Conservation (phyloP, 1,284 basidiomycete genomes). For the Sporisorium graminicola region DNA sequence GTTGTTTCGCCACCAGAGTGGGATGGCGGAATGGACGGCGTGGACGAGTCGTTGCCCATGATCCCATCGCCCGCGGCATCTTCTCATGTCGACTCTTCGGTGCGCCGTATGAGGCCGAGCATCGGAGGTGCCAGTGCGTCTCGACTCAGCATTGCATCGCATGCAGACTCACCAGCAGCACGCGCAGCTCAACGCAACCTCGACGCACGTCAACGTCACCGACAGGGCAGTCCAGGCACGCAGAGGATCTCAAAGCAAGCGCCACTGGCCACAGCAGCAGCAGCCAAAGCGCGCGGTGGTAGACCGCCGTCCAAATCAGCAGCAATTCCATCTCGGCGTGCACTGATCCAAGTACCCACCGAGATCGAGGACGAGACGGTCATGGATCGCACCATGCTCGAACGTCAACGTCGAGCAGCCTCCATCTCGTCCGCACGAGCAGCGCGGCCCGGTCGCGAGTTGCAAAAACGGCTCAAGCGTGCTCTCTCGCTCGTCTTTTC, state of each 20-base stretch:
- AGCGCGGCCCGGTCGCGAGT: conserved; percentile 17
- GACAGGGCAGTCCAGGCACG: conserved; percentile 36
- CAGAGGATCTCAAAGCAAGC: conserved; percentile 11
- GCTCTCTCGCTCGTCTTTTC: conserved; percentile 47
- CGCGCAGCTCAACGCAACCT: conserved; percentile 35
- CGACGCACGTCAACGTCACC: conserved; percentile 29
- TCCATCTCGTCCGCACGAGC: conserved; percentile 5
- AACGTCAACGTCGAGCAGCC: conserved; percentile 21
- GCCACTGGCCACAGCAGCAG: neutral
- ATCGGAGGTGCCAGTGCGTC: conserved; percentile 27
- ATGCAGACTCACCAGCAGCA: conserved; percentile 40
- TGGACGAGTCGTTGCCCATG: conserved; percentile 32
- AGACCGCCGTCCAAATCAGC: conserved; percentile 25
- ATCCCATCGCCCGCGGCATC: conserved; percentile 40
- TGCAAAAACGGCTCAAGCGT: conserved; percentile 41
- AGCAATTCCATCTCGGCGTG: conserved; percentile 11
- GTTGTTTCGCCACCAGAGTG: conserved; percentile 16
- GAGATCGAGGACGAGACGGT: conserved; percentile 37
- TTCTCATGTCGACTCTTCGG: conserved; percentile 27
- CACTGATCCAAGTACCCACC: conserved; percentile 18
- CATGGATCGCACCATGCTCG: conserved; percentile 40
- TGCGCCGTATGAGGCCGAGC: conserved; percentile 31
- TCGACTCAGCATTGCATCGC: conserved; percentile 25
- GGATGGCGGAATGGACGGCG: conserved; percentile 7
- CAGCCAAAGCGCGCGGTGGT: conserved; percentile 8